Evolutionary conservation across 2,329 filamentous ascomycete species (phyloP).

Genomic region (Coniosporium uncinatum): DNA sequence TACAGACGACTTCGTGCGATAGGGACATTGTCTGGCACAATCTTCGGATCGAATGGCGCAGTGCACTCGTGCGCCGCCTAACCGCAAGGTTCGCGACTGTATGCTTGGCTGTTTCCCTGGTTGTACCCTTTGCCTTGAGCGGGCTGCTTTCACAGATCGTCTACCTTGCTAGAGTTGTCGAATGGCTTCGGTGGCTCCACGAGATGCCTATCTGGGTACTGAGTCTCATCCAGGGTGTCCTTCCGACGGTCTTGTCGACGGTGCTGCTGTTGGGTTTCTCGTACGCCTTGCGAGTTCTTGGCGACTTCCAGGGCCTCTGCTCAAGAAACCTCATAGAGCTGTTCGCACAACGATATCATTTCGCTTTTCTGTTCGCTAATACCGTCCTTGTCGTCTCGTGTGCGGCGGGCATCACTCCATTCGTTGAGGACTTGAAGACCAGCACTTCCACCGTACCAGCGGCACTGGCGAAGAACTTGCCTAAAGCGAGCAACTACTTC

Average conservation of each 20-base stretch:
- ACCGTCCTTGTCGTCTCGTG: constrained; percentile 92
- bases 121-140: constrained; percentile 77
- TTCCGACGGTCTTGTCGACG: constrained; percentile 73
- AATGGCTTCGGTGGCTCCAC: constrained; percentile 67
- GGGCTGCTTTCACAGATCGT: constrained; percentile 76
- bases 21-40: constrained; percentile 96
- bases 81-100: too few species aligned
- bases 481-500: constrained; percentile 91
- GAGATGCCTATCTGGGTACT: constrained; percentile 54
- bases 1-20: constrained; percentile 89
- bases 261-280: constrained; percentile 79
- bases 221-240: constrained; percentile 74
- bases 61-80: constrained; percentile 68
- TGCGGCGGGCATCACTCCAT: constrained; percentile 40
- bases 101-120: constrained; percentile 56
- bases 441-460: constrained; percentile 64
- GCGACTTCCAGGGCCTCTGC: constrained; percentile 70
- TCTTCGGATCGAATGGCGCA: constrained; percentile 95
- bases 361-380: constrained; percentile 90
- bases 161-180: constrained; percentile 56
- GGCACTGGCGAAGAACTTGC: constrained; percentile 72
- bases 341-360: constrained; percentile 90
- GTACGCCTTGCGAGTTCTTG: constrained; percentile 68
- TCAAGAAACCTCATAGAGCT: constrained; percentile 76
- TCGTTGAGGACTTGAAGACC: constrained; percentile 48